Evolutionary conservation across 2,329 filamentous ascomycete species (phyloP), one percentile per base, ranked within the genome.

Genomic region (Dothistroma septosporum): DNA sequence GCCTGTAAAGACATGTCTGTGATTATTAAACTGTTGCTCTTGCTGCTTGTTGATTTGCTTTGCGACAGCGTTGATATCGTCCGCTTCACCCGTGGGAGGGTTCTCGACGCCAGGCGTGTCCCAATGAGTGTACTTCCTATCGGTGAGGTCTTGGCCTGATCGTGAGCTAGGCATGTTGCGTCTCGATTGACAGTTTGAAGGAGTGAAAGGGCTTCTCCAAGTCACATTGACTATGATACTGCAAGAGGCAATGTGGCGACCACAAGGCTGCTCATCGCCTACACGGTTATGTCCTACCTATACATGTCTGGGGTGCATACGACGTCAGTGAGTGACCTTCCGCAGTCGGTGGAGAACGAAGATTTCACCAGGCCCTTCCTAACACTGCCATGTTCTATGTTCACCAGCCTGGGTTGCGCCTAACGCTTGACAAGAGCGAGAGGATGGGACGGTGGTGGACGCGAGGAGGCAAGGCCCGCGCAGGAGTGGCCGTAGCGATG

Each of bases 21-120:
- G 71, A 50, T 74, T 72, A 57, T 80, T 79, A 62, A 74, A 80
- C 58, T 78, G 76, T 52, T 76, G 74, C 64, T 74, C 74, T 63
- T 80, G 78, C 28, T 79, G 79, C 5, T 70, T 68, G 61, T 79
- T 80, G 70, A 80, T 78, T 66, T 77, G 74, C 28, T 78, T 75
- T 47, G 76, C 77, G 14, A 79, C 76, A 2, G 76, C 76, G 63
- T 79, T 66, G 33, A 80, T 80, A 61, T 79, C 76, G 55, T 79
- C 75, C 16, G 73, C 68, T 64, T 81, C 78, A 41, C 73, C 72
- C 0, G 70, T 67, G 10, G 75, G 73, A 5, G 76, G 69, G 21
- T 71, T 71, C 59, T 80, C 77, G 5, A 80, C 77, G 7, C 76
- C 75, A 21, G 55, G 16, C 5, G 60, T 54, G 44, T 66, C 58